phyloP scores from a whole-genome alignment of 1,284 basidiomycete species.

The Apiotrichum laibachii region DNA sequence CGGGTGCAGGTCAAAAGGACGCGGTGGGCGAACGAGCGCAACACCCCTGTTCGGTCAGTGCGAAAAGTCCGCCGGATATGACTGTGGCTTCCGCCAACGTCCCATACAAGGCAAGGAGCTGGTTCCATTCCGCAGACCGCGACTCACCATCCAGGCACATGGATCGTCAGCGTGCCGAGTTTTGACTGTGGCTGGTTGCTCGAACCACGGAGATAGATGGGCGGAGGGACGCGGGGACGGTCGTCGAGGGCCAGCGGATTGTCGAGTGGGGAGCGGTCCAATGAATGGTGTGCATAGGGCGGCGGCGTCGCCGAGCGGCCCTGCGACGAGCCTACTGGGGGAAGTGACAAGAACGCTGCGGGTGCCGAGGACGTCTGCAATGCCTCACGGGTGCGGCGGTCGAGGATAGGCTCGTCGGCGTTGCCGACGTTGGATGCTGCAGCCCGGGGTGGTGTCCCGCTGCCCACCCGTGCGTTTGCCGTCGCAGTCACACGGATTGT shows the following conservation, averaged over 20 bases:
- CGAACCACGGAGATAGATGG: conserved; percentile 38
- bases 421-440: background rate
- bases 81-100: no score
- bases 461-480: background rate
- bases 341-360: background rate
- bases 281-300: conserved; percentile 33
- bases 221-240: conserved; percentile 40
- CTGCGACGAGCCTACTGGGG: background rate
- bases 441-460: background rate
- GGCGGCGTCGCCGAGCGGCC: conserved; percentile 26
- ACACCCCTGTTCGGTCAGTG: conserved; percentile 36
- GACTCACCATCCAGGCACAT: conserved; percentile 46
- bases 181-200: conserved; percentile 29
- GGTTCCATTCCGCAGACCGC: no score
- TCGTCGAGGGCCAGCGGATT: conserved; percentile 35
- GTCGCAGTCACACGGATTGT: background rate
- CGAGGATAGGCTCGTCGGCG: background rate
- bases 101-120: no score
- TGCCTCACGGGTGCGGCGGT: conserved; percentile 3
- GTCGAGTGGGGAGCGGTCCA: conserved; percentile 36
- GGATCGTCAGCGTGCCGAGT: conserved; percentile 36
- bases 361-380: conserved; percentile 11
- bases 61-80: no score
- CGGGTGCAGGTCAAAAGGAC: conserved; percentile 34
- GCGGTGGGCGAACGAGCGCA: conserved; percentile 38